Evolutionary conservation across 176 grass and related monocot species (phyloP).

Genomic region (Luzula sylvatica): DNA sequence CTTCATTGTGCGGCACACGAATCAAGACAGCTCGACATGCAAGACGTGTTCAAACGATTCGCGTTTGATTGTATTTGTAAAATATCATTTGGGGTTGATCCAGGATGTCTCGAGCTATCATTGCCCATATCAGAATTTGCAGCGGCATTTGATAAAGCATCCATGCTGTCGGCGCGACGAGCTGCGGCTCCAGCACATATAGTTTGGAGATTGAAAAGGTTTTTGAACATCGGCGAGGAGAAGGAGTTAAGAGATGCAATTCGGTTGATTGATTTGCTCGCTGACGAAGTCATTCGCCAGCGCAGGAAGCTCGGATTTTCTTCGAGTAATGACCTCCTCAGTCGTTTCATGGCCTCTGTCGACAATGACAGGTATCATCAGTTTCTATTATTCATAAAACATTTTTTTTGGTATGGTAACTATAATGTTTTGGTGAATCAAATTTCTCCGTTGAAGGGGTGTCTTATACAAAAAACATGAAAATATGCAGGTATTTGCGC

Average conservation of each 20-base stretch:
- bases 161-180: constrained; percentile 52
- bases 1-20: constrained; percentile 27
- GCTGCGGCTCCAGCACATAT: constrained; percentile 31
- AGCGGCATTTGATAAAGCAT: constrained; percentile 48
- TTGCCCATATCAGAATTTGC: constrained; percentile 50
- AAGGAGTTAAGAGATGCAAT: constrained; percentile 34
- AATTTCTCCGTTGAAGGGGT: too few species aligned
- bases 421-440: too few species aligned
- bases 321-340: constrained; percentile 53
- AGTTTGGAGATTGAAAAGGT: constrained; percentile 52
- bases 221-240: constrained; percentile 61
- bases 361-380: constrained; percentile 33
- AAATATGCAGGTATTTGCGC: constrained; percentile 40
- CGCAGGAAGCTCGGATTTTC: constrained; percentile 46
- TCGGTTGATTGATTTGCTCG: constrained; percentile 47
- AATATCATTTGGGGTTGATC: constrained; percentile 65
- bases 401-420: too few species aligned
- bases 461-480: too few species aligned
- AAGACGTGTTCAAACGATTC: constrained; percentile 69
- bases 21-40: constrained; percentile 40
- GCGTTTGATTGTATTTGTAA: constrained; percentile 82
- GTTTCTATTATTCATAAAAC: too few species aligned
- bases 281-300: constrained; percentile 52
- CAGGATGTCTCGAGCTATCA: constrained; percentile 45
- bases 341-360: constrained; percentile 50